These are phyloP conservation scores for Lepidium aucheri DNA, from an alignment of 345 rosid species.

Conservation along the genomic window DNA sequence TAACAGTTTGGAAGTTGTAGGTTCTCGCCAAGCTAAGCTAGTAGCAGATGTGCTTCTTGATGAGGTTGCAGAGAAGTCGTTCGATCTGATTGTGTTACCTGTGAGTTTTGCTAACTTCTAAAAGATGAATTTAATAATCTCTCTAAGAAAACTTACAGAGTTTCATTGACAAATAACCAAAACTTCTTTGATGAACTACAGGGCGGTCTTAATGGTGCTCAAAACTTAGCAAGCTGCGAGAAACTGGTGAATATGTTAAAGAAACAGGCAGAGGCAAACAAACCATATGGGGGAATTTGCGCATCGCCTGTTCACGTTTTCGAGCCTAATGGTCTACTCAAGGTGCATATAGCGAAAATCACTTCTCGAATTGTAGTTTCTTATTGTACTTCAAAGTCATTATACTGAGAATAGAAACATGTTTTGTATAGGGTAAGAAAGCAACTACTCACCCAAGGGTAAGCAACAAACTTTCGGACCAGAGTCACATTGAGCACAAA, in stretches of 20 bases:
- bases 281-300: conserved; percentile 86
- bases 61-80: conserved; percentile 76
- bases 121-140: neutral
- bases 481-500: conserved; percentile 61
- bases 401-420: conserved; percentile 1
- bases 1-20: conserved; percentile 62
- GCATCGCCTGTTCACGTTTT: conserved; percentile 87
- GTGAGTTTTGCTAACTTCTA: conserved; percentile 37
- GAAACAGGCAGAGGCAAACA: conserved; percentile 64
- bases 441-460: conserved; percentile 74
- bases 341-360: conserved; percentile 37
- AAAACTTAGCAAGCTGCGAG: conserved; percentile 62
- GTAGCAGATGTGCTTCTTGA: conserved; percentile 80
- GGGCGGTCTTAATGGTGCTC: conserved; percentile 93
- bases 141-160: neutral
- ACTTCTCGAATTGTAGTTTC: neutral
- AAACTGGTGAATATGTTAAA: conserved; percentile 66
- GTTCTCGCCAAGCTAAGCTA: conserved; percentile 64
- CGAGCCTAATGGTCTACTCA: conserved; percentile 79
- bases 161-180: neutral
- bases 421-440: conserved; percentile 68
- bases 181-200: conserved; percentile 22
- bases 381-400: neutral
- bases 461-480: conserved; percentile 69
- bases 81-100: conserved; percentile 82